phyloP scores from a whole-genome alignment of 169 alveolate species.

The Plasmodium fragile region DNA sequence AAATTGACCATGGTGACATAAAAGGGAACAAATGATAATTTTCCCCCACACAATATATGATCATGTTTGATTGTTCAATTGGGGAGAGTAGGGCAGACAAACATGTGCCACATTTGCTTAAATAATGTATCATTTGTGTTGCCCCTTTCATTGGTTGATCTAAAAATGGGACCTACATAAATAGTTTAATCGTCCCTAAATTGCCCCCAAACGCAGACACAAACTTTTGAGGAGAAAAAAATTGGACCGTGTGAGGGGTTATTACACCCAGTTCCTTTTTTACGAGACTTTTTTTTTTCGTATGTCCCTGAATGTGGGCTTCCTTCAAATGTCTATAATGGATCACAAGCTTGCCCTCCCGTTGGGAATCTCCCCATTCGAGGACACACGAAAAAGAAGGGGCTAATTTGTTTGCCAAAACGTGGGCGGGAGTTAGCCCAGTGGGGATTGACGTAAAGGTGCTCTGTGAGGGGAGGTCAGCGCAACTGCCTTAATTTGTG shows the following conservation, averaged over 20 bases:
- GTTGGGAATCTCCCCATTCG: background rate
- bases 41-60: background rate
- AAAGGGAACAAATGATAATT: background rate
- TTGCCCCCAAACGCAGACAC: background rate
- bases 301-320: background rate
- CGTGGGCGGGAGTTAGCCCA: background rate
- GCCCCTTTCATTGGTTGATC: background rate
- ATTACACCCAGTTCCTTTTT: background rate
- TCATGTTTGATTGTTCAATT: background rate
- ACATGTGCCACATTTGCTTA: background rate
- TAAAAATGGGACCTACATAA: constrained; percentile 4
- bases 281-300: background rate
- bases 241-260: background rate
- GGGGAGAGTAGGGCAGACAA: background rate
- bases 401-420: background rate
- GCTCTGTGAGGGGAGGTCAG: background rate
- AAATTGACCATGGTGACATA: background rate
- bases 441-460: background rate
- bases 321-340: background rate
- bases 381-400: background rate
- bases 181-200: background rate
- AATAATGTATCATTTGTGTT: background rate
- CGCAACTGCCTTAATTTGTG: background rate
- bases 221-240: background rate
- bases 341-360: background rate